These are phyloP conservation scores for Apiotrichum sp. DNA, from an alignment of 1,284 basidiomycete species.

Conservation along the genomic window DNA sequence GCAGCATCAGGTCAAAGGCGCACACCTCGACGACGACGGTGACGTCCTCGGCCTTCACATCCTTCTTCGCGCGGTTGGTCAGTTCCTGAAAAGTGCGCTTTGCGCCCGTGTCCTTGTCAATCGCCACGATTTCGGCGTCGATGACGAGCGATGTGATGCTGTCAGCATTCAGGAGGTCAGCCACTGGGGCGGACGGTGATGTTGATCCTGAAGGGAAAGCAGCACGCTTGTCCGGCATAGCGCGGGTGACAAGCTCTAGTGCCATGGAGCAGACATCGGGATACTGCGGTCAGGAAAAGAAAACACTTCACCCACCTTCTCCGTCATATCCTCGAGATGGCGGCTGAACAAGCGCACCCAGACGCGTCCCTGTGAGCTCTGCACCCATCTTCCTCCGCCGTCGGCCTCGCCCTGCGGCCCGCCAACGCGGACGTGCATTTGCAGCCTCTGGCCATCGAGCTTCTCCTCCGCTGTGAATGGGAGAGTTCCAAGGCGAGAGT, in stretches of 20 bases:
- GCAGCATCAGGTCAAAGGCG: slow-evolving; percentile 87
- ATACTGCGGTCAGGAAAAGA: slow-evolving; percentile 49
- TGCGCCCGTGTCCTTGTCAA: slow-evolving; percentile 74
- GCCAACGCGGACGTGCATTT: slow-evolving; percentile 61
- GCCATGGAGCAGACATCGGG: slow-evolving; percentile 71
- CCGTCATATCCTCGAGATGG: slow-evolving; percentile 88
- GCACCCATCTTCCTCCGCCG: slow-evolving; percentile 44
- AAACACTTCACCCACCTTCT: slow-evolving; percentile 51
- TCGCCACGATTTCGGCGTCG: slow-evolving; percentile 94
- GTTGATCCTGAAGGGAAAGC: slow-evolving; percentile 22
- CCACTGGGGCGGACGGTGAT: slow-evolving; percentile 18
- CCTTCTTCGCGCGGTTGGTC: slow-evolving; percentile 90
- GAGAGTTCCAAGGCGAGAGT: slow-evolving; percentile 60
- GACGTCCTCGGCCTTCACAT: slow-evolving; percentile 93
- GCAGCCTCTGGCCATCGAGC: slow-evolving; percentile 80
- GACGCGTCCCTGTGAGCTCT: slow-evolving; percentile 46
- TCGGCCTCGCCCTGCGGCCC: slow-evolving; percentile 42
- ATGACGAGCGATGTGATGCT: slow-evolving; percentile 73
- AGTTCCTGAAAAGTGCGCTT: slow-evolving; percentile 97
- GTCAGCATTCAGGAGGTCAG: slow-evolving; percentile 26
- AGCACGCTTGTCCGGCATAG: neutral
- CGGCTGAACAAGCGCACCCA: slow-evolving; percentile 70
- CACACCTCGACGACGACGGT: slow-evolving; percentile 92
- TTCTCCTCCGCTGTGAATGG: slow-evolving; percentile 75
- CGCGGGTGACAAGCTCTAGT: slow-evolving; percentile 33